Percentiles rank a stretch among this genome's conserved stretches.
Conservation (phyloP, 2,329 filamentous ascomycete genomes). For the Alternaria hordeiaustralica region DNA sequence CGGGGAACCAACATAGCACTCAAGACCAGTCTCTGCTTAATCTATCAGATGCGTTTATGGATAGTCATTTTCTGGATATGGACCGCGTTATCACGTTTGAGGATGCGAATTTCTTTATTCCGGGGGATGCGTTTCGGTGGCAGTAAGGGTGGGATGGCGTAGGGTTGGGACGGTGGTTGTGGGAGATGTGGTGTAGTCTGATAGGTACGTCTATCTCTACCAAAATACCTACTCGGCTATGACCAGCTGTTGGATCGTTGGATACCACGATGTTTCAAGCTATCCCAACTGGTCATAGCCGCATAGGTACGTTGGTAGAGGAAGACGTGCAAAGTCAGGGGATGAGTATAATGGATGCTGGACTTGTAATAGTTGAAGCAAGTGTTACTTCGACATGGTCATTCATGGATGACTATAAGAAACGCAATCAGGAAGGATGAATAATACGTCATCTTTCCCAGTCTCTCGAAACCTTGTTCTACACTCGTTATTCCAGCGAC, state of each 20-base stretch:
- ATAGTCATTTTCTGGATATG: constrained; percentile 42
- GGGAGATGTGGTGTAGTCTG: neutral
- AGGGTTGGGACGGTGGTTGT: neutral
- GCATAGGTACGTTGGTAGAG: neutral
- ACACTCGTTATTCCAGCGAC: neutral
- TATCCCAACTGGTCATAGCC: neutral
- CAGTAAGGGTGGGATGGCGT: constrained; percentile 6
- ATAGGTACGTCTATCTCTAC: neutral
- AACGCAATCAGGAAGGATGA: neutral
- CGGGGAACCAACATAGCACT: constrained; percentile 20
- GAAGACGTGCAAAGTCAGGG: neutral
- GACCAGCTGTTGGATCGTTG: neutral
- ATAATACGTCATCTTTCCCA: neutral
- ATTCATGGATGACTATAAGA: neutral
- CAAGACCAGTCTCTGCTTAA: constrained; percentile 41
- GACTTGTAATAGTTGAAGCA: neutral
- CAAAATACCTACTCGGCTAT: neutral
- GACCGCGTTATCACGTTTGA: constrained; percentile 47
- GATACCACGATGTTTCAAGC: neutral
- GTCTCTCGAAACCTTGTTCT: neutral
- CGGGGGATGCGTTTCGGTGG: constrained; percentile 39
- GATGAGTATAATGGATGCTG: neutral
- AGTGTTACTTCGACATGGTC: neutral
- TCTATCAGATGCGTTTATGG: constrained; percentile 42
- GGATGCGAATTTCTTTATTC: constrained; percentile 43